Base-by-base conservation (phyloP, 352 stramenopile genomes). In the Aphanomyces invadans region DNA sequence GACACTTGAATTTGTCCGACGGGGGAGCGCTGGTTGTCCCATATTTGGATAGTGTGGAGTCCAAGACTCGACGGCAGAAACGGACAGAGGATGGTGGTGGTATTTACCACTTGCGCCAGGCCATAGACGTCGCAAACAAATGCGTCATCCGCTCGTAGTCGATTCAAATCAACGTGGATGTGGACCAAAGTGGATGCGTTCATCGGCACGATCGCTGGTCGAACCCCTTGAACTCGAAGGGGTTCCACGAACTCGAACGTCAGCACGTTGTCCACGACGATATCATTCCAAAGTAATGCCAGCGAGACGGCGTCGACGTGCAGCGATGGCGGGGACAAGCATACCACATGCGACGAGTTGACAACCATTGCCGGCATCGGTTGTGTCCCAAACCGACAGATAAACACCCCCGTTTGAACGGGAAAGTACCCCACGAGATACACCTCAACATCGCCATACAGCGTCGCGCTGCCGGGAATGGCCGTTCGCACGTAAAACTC, bases 371-470 rank as follows among this genome's bases (percentile, higher is more conserved):
- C 59, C 29, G 15, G 15, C 5, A 7, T 17, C 4, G 21, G 4
- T 12, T 9, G 19, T 10, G 17, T 9, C 9, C 51, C 26, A 44
- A 65, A 57, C n/a, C 19, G 26, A 44, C 60, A 67, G 11, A 7
- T n/a, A 46, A 67, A 48, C 23, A 21, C 23, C 19, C 17, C 25
- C 1, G 42, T 31, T 17, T 31, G 32, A 17, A 67, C 11, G 4
- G 60, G 39, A 28, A 67, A 67, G 26, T 32, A 42, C 17, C 60
- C 60, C n/a, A 21, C n/a, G 31, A 67, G 10, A 25, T 46, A 57
- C n/a, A 60, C 49, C 3, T 25, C 0, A 9, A 33, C 36, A 5
- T 39, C 2, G 39, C 42, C 23, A 12, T 7, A n/a, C 2, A 59
- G 7, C 17, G 23, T 19, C 9, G 42, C 60, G 9, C 19, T 29